These are phyloP conservation scores for Albatrellus ellisii DNA, from an alignment of 768 basidiomycete species.

Conservation along the genomic window DNA sequence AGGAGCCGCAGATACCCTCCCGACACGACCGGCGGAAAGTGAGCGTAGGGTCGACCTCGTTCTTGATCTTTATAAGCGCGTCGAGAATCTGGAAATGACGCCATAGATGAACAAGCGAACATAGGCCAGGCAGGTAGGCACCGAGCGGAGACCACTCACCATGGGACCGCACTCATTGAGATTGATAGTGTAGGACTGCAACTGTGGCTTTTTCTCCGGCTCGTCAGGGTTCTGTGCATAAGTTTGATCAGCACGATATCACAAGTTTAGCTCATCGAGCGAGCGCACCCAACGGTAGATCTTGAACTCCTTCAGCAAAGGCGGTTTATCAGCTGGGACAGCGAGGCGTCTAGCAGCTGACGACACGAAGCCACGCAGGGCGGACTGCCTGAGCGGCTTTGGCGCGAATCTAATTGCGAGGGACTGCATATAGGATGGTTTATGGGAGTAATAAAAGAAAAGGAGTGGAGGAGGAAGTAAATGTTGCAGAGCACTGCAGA, in stretches of 20 bases:
- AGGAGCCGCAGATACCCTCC: conserved; percentile 95
- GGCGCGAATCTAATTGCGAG: background rate
- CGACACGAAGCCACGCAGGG: conserved; percentile 18
- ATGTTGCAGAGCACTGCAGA: background rate
- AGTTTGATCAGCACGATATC: conserved; percentile 2
- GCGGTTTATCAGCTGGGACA: conserved; percentile 51
- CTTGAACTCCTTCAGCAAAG: conserved; percentile 86
- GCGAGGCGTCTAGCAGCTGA: conserved; percentile 21
- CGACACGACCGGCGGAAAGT: conserved; percentile 91
- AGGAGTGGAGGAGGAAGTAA: background rate
- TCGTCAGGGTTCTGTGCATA: conserved; percentile 79
- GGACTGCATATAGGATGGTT: background rate
- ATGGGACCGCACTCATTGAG: conserved; percentile 93
- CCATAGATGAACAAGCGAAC: background rate
- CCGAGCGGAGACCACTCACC: conserved; percentile 31
- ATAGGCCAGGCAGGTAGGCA: background rate
- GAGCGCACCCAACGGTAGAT: conserved; percentile 91
- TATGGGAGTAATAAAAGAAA: background rate
- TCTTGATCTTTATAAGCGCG: conserved; percentile 98
- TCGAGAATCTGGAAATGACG: conserved; percentile 51
- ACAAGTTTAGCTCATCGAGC: background rate
- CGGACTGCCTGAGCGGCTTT: background rate
- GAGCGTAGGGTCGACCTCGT: conserved; percentile 91
- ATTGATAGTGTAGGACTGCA: conserved; percentile 88
- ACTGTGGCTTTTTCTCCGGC: conserved; percentile 77